A percentile compares a stretch with the other conserved stretches of the same genome.
These are phyloP conservation scores for Macadamia integrifolia DNA, from an alignment of 164 flowering plant species.

Conservation along the genomic window DNA sequence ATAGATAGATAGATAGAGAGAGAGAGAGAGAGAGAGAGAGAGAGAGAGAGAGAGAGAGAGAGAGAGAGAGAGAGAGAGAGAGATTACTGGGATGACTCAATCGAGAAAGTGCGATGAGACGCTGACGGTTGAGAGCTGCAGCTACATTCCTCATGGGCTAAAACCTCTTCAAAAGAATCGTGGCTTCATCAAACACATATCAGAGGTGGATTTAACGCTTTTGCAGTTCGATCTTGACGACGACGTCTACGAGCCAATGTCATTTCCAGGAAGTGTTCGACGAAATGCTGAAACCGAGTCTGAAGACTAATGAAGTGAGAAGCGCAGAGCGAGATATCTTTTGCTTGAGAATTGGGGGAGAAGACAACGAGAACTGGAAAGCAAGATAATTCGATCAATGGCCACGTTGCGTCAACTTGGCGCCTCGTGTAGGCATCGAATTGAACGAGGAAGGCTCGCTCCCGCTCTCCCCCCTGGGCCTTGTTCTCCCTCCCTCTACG, in stretches of 20 bases:
- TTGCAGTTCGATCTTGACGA: not conserved
- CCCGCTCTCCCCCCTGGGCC: no score
- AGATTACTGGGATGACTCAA: constrained; percentile 21
- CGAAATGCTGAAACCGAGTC: constrained; percentile 4
- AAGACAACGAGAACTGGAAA: no score
- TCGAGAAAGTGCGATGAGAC: constrained; percentile 9
- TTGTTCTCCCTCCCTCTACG: no score
- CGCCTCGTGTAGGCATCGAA: no score
- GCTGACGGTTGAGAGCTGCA: constrained; percentile 22
- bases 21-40: not conserved
- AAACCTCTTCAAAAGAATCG: not conserved
- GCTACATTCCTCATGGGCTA: constrained; percentile 39
- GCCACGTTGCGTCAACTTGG: no score
- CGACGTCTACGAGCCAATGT: not conserved
- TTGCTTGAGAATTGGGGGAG: no score
- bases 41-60: no score
- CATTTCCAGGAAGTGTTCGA: constrained; percentile 1
- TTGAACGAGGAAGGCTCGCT: no score
- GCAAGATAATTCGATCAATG: no score
- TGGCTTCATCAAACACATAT: not conserved
- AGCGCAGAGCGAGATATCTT: no score
- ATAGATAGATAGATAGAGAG: no score
- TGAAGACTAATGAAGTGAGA: no score
- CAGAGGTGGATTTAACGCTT: not conserved
- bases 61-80: not conserved